Evolutionary conservation across 2,329 filamentous ascomycete species (phyloP).

Genomic region (Colletotrichum sojae): DNA sequence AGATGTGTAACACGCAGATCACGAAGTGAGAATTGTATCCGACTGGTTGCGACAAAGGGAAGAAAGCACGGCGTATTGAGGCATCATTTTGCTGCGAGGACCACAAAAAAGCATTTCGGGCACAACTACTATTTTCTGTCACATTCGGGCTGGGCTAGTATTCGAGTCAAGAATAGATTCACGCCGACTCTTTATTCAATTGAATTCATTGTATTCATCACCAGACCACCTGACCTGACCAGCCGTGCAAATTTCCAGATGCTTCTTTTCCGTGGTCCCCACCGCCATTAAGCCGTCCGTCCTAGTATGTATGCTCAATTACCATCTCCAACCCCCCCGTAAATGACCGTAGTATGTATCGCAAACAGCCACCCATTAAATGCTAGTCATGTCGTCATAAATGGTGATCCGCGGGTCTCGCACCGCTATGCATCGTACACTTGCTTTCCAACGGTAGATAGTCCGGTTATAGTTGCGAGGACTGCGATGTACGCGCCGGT

Average conservation of each 20-base stretch:
- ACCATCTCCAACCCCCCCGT: neutral
- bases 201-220: neutral
- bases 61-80: conserved; percentile 30
- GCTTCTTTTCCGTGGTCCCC: neutral
- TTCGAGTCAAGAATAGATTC: neutral
- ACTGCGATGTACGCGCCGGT: too few species aligned
- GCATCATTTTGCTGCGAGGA: conserved; percentile 19
- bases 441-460: neutral
- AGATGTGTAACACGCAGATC: neutral
- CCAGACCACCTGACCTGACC: neutral
- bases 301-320: neutral
- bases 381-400: conserved; percentile 36
- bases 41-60: conserved; percentile 11
- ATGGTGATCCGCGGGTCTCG: neutral
- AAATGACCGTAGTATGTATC: conserved; percentile 19
- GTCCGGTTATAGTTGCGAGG: conserved; percentile 1
- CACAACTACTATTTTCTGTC: neutral
- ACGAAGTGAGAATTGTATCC: conserved; percentile 8
- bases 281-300: neutral
- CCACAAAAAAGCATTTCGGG: conserved; percentile 24
- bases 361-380: conserved; percentile 11
- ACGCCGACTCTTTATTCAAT: neutral
- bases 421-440: conserved; percentile 25
- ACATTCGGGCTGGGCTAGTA: neutral
- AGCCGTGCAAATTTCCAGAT: neutral